phyloP scores from a whole-genome alignment of 2,329 filamentous ascomycete genomes.

The Claviceps humidiphila region DNA sequence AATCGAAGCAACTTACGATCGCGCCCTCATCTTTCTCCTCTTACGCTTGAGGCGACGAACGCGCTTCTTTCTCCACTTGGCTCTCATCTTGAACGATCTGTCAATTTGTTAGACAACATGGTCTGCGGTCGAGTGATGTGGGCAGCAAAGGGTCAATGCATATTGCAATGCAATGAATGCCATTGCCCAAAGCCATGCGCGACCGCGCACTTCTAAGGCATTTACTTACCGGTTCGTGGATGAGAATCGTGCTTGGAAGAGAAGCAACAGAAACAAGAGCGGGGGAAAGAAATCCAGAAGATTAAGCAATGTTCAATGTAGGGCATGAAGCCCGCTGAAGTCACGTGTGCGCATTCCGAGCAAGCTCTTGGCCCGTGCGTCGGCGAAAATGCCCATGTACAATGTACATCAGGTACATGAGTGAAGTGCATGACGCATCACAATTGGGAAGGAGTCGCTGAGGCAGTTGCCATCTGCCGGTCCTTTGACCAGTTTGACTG shows the following conservation, averaged over 20 bases:
- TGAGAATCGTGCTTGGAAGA: constrained; percentile 33
- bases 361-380: neutral
- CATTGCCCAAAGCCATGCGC: neutral
- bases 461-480: neutral
- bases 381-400: neutral
- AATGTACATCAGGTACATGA: neutral
- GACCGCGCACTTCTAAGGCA: neutral
- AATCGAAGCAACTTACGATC: constrained; percentile 58
- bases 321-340: constrained; percentile 22
- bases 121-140: too few species aligned
- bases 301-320: constrained; percentile 20
- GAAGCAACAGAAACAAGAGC: constrained; percentile 18
- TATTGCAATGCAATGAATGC: neutral
- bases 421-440: neutral
- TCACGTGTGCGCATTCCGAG: constrained; percentile 17
- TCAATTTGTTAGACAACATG: neutral
- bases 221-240: constrained; percentile 28
- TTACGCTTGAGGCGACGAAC: constrained; percentile 98
- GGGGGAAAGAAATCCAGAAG: constrained; percentile 17
- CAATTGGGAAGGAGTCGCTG: neutral
- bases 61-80: constrained; percentile 99
- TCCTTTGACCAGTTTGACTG: neutral
- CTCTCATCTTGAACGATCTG: constrained; percentile 56
- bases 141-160: neutral
- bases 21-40: constrained; percentile 99